Percentiles rank a stretch among this genome's conserved stretches.
These are phyloP conservation scores for Phytophthora lateralis DNA, from an alignment of 352 stramenopile genomes.

Conservation along the genomic window DNA sequence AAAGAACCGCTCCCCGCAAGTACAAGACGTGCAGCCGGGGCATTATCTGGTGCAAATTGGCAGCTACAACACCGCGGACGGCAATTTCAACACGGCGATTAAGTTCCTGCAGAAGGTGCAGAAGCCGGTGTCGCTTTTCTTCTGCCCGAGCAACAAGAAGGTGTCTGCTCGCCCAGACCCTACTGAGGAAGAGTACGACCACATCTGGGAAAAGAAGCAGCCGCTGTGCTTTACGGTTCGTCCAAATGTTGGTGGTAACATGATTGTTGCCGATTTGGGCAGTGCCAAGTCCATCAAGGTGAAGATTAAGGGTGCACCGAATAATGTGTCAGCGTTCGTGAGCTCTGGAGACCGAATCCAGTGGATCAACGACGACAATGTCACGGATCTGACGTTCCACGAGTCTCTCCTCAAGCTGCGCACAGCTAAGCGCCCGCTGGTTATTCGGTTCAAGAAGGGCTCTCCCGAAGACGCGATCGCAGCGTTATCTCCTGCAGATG, in stretches of 20 bases:
- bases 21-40: conserved; percentile 86
- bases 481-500: conserved; percentile 24
- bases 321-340: conserved; percentile 58
- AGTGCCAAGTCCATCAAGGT: conserved; percentile 88
- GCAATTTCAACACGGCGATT: conserved; percentile 90
- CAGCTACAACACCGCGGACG: conserved; percentile 80
- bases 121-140: conserved; percentile 86
- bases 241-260: conserved; percentile 61
- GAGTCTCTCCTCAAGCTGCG: conserved; percentile 84
- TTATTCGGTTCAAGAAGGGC: conserved; percentile 86
- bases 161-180: conserved; percentile 71
- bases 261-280: conserved; percentile 82
- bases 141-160: conserved; percentile 86
- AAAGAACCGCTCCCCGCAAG: conserved; percentile 87
- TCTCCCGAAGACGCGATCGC: conserved; percentile 48
- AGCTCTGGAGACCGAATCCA: conserved; percentile 69
- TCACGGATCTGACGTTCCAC: conserved; percentile 77
- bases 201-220: conserved; percentile 91
- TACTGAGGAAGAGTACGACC: conserved; percentile 79
- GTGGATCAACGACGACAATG: conserved; percentile 87
- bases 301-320: conserved; percentile 69
- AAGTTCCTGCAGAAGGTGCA: conserved; percentile 90
- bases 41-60: conserved; percentile 90
- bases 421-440: conserved; percentile 78
- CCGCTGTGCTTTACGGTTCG: conserved; percentile 83